These are phyloP conservation scores for Sugiyamaella americana DNA, from an alignment of 805 yeast species.

Conservation along the genomic window DNA sequence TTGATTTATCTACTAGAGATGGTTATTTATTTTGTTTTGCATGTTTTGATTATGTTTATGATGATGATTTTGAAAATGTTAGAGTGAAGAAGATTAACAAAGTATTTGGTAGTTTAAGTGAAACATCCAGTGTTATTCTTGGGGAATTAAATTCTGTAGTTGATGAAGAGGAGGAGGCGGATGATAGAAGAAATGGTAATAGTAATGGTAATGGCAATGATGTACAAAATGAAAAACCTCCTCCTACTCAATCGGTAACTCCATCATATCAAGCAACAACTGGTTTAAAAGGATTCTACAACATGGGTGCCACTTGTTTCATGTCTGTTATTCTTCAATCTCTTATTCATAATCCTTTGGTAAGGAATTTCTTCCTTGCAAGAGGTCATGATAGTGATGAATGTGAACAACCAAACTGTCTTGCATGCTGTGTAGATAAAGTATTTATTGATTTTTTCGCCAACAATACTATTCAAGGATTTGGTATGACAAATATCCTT, in stretches of 20 bases:
- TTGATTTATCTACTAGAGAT: conserved; percentile 48
- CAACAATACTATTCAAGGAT: conserved; percentile 53
- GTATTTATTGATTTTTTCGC: conserved; percentile 73
- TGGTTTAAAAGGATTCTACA: conserved; percentile 85
- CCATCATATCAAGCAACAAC: conserved; percentile 54
- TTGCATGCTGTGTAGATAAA: conserved; percentile 80
- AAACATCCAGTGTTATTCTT: not conserved
- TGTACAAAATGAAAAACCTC: not conserved
- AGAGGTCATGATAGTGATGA: conserved; percentile 62
- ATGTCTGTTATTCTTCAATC: conserved; percentile 92
- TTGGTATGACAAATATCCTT: conserved; percentile 74
- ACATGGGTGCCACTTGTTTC: conserved; percentile 96
- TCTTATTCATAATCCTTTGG: conserved; percentile 81
- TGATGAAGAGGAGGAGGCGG: not conserved
- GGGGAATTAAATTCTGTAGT: not conserved
- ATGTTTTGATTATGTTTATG: conserved; percentile 68
- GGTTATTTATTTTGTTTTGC: conserved; percentile 69
- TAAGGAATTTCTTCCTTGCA: conserved; percentile 68
- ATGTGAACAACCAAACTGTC: conserved; percentile 42
- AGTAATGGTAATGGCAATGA: not conserved
- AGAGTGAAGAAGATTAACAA: conserved; percentile 28
- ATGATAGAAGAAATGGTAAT: not conserved
- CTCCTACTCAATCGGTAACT: not conserved
- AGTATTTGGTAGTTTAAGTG: not conserved
- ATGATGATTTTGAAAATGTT: conserved; percentile 49